Conservation (phyloP, 495 filamentous ascomycete species). For the Bathelium albidoporum region DNA sequence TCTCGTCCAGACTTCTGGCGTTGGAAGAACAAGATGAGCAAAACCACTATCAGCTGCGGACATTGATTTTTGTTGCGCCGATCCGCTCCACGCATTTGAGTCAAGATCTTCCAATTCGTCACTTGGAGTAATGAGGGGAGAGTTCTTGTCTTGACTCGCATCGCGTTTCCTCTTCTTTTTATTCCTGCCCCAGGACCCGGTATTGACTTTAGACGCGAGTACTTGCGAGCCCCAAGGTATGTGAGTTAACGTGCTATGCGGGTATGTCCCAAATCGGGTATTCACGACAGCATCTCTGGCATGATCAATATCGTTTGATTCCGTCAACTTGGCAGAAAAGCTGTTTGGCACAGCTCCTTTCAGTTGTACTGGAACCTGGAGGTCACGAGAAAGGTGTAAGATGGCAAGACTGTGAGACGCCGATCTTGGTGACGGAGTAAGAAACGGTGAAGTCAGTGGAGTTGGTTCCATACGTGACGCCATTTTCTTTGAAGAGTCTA, state of each 20-base stretch:
- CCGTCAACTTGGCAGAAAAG: neutral
- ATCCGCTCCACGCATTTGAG: constrained; percentile 29
- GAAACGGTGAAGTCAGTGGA: neutral
- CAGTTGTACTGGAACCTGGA: constrained; percentile 14
- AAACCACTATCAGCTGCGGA: constrained; percentile 69
- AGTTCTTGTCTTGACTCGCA: neutral
- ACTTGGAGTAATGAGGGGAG: too few species aligned
- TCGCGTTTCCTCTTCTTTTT: constrained; percentile 16
- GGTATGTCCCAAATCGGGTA: constrained; percentile 91
- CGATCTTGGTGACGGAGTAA: neutral
- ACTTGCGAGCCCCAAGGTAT: constrained; percentile 88
- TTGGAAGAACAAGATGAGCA: constrained; percentile 80
- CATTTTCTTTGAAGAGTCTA: neutral
- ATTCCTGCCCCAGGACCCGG: constrained; percentile 62
- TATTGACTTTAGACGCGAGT: constrained; percentile 78
- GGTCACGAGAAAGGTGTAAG: constrained; percentile 20
- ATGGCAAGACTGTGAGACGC: constrained; percentile 12
- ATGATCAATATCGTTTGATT: constrained; percentile 22
- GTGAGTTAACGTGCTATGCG: constrained; percentile 72
- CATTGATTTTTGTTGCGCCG: constrained; percentile 19
- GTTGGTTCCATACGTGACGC: neutral
- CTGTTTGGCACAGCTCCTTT: constrained; percentile 11
- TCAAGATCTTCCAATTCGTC: constrained; percentile 10
- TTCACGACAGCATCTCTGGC: constrained; percentile 76
- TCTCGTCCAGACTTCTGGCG: constrained; percentile 85